A percentile compares a stretch with the other conserved stretches of the same genome.
Conservation (phyloP, 169 alveolate genomes). For the Blepharisma undulans region DNA sequence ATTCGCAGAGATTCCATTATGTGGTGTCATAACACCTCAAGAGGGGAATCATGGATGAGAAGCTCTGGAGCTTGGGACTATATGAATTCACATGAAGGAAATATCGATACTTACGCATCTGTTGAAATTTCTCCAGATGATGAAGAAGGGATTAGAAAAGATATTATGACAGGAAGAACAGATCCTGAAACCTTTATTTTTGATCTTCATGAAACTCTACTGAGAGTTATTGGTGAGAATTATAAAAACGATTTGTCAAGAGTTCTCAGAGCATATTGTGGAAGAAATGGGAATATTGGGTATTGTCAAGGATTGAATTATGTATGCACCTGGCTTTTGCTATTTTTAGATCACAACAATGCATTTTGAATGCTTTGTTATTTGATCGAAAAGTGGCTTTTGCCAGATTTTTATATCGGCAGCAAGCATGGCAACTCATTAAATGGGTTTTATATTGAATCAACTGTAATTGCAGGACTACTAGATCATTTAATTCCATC, state of each 20-base stretch:
- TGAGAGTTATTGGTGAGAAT: neutral
- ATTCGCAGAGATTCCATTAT: neutral
- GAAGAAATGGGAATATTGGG: constrained; percentile 14
- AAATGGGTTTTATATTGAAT: constrained; percentile 35
- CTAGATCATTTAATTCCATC: neutral
- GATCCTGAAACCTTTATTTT: constrained; percentile 21
- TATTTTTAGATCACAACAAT: neutral
- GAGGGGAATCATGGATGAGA: constrained; percentile 15
- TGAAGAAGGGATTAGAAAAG: constrained; percentile 28
- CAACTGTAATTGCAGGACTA: neutral
- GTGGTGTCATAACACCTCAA: neutral
- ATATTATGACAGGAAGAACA: constrained; percentile 27
- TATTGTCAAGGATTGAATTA: constrained; percentile 40
- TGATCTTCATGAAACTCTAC: constrained; percentile 4
- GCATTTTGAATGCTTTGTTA: constrained; percentile 33
- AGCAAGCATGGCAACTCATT: constrained; percentile 33
- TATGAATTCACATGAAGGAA: neutral
- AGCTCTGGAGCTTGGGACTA: constrained; percentile 2
- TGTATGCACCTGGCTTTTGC: constrained; percentile 12
- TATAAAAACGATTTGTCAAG: neutral
- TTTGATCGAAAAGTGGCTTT: constrained; percentile 23
- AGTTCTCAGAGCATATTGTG: constrained; percentile 25
- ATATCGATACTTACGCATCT: neutral
- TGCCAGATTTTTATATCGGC: constrained; percentile 37
- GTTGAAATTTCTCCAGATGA: constrained; percentile 5